Evolutionary conservation across 2,329 filamentous ascomycete genomes (phyloP).

Genomic region (Fusarium pseudocircinatum): DNA sequence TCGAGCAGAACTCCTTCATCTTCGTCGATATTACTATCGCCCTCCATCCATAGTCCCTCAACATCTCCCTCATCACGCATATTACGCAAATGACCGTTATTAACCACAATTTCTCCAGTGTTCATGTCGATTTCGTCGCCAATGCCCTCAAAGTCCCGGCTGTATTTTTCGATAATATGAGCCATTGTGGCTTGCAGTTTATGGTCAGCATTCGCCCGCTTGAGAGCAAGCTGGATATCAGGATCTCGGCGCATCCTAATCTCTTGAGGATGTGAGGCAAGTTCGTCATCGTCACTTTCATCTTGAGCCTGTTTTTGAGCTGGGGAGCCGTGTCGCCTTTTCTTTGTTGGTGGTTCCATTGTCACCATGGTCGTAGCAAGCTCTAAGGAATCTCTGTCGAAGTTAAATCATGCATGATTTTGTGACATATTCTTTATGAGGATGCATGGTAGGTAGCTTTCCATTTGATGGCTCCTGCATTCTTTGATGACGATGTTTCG

Average conservation of each 20-base stretch:
- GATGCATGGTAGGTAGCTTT: not conserved
- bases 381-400: not conserved
- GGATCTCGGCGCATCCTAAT: constrained; percentile 50
- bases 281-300: constrained; percentile 57
- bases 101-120: constrained; percentile 83
- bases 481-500: constrained; percentile 21
- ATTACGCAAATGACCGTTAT: constrained; percentile 83
- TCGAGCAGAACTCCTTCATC: constrained; percentile 49
- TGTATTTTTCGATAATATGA: constrained; percentile 89
- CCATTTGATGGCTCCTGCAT: not conserved
- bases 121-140: constrained; percentile 90
- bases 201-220: constrained; percentile 72
- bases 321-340: constrained; percentile 62
- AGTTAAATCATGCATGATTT: not conserved
- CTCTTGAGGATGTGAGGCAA: constrained; percentile 58
- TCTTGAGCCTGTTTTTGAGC: constrained; percentile 43
- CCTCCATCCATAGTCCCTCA: constrained; percentile 44
- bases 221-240: constrained; percentile 63
- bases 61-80: constrained; percentile 67
- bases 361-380: not conserved
- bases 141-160: constrained; percentile 80
- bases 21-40: constrained; percentile 48
- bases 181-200: constrained; percentile 87
- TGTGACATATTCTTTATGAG: not conserved
- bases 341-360: constrained; percentile 71